Evolutionary conservation across 2,329 filamentous ascomycete species (phyloP).

Genomic region (Laburnicola sp.): DNA sequence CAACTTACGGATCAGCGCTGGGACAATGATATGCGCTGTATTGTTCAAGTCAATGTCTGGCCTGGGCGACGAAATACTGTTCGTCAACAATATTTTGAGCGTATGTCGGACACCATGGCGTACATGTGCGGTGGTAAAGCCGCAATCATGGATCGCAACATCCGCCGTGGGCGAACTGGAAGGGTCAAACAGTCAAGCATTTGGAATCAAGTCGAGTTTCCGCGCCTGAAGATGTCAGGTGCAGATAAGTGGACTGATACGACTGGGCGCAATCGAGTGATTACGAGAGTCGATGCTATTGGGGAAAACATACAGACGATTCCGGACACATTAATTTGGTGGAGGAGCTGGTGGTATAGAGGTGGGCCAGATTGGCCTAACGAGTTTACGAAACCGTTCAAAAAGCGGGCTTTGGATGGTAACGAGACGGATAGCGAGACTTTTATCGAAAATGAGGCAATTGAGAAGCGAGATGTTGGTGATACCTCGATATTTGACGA

Average conservation of each 20-base stretch:
- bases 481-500: constrained; percentile 7
- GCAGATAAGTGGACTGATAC: not conserved
- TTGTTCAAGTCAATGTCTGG: constrained; percentile 1
- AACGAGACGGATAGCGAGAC: not conserved
- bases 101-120: constrained; percentile 7
- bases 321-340: constrained; percentile 1
- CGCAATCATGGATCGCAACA: constrained; percentile 7
- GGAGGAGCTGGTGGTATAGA: constrained; percentile 4
- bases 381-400: not conserved
- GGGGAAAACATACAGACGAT: not conserved
- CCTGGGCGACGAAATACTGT: not conserved
- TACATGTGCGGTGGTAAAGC: constrained; percentile 9
- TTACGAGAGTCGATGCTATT: constrained; percentile 3
- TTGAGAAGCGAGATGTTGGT: not conserved
- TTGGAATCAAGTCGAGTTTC: constrained; percentile 2
- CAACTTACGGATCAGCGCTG: no score
- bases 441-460: not conserved
- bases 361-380: constrained; percentile 5
- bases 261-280: not conserved
- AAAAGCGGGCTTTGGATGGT: not conserved
- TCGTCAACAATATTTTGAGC: constrained; percentile 2
- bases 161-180: constrained; percentile 1
- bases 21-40: constrained; percentile 8
- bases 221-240: constrained; percentile 3
- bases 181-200: constrained; percentile 2